Conservation (phyloP, 306 rosid species). For the Casuarina equisetifolia region DNA sequence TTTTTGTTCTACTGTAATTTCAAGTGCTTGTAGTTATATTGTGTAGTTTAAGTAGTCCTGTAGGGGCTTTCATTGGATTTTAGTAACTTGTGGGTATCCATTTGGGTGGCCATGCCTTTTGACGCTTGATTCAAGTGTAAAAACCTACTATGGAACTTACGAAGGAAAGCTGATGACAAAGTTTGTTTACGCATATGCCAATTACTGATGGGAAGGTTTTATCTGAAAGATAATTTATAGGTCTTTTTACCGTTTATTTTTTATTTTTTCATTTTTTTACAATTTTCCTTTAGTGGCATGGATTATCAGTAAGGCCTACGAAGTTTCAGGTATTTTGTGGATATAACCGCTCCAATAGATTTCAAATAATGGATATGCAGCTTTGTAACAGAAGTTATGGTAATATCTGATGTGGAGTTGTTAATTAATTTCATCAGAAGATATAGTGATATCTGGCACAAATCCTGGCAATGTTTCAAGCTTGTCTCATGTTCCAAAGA, state of each 20-base stretch:
- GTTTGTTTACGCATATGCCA: background rate
- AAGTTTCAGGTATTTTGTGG: background rate
- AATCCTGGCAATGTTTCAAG: too few relatives aligned
- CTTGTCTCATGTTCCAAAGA: too few relatives aligned
- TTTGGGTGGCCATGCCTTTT: background rate
- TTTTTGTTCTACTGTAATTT: background rate
- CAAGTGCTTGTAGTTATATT: background rate
- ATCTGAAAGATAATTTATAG: background rate
- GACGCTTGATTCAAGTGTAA: background rate
- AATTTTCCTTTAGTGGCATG: background rate
- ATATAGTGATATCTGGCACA: too few relatives aligned
- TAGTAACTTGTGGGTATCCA: background rate
- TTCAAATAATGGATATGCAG: too few relatives aligned
- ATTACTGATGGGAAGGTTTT: background rate
- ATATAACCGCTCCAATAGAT: too few relatives aligned
- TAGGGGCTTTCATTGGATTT: too few relatives aligned
- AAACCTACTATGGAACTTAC: background rate
- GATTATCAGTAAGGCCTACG: background rate
- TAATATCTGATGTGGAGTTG: too few relatives aligned
- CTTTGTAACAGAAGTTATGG: too few relatives aligned
- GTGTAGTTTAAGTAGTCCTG: too few relatives aligned
- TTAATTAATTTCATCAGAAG: too few relatives aligned
- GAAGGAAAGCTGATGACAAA: background rate
- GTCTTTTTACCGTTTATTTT: background rate
- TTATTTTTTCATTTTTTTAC: too few relatives aligned